Evolutionary conservation across 1,139 yeast genomes (phyloP).

Genomic region (Yarrowia galli): DNA sequence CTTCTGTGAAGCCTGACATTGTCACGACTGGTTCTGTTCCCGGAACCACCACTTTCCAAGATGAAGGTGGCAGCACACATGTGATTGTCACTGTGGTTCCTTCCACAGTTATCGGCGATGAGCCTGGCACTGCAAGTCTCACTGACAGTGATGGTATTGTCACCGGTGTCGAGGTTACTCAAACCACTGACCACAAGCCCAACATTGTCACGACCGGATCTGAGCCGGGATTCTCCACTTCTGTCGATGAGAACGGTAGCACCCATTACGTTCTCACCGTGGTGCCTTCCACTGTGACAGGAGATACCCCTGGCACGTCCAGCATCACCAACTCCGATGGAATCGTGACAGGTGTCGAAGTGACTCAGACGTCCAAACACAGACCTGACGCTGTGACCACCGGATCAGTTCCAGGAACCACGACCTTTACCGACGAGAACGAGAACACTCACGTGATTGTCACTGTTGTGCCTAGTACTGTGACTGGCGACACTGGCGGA

Average conservation of each 20-base stretch:
- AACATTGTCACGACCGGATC: not conserved
- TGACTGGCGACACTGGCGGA: not conserved
- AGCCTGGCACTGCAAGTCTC: not conserved
- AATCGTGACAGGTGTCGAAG: not conserved
- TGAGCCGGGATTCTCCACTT: not conserved
- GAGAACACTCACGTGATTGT: not conserved
- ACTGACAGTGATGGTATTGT: not conserved
- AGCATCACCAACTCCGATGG: not conserved
- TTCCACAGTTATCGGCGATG: not conserved
- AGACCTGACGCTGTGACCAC: not conserved
- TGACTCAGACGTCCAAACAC: not conserved
- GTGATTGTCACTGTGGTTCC: not conserved
- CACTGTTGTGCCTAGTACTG: not conserved
- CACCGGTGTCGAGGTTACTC: not conserved
- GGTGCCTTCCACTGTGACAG: not conserved
- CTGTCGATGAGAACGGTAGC: not conserved
- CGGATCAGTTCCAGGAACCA: not conserved
- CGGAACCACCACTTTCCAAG: not conserved
- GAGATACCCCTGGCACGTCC: not conserved
- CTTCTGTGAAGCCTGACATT: not conserved
- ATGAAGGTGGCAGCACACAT: not conserved
- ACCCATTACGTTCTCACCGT: not conserved
- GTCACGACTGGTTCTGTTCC: slow-evolving; percentile 4
- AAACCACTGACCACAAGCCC: not conserved
- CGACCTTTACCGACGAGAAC: not conserved